These are phyloP conservation scores for Pseudogymnoascus sp. DNA, from an alignment of 2,329 filamentous ascomycete genomes.

Conservation along the genomic window DNA sequence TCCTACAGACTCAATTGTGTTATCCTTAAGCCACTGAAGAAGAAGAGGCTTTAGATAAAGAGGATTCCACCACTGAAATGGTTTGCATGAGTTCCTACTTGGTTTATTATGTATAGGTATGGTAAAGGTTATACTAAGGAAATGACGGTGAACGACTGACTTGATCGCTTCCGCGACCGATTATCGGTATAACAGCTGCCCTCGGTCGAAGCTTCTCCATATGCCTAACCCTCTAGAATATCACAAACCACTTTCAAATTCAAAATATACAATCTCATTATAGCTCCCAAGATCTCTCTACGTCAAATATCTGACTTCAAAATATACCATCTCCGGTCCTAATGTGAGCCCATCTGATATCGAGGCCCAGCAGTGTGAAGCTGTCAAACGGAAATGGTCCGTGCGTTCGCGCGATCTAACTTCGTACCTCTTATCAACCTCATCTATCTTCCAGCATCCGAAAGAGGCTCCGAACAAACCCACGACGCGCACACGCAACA, in stretches of 20 bases:
- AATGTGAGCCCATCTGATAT: neutral
- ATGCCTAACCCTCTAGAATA: neutral
- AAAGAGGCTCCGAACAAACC: neutral
- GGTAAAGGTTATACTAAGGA: neutral
- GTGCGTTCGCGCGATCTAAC: neutral
- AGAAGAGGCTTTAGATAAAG: neutral
- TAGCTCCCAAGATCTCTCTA: neutral
- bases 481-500: neutral
- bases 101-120: neutral
- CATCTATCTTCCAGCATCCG: neutral
- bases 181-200: neutral
- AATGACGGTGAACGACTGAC: neutral
- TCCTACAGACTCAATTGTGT: neutral
- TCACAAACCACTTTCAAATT: neutral
- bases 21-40: neutral
- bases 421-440: conserved; percentile 2
- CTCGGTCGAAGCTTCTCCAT: neutral
- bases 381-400: neutral
- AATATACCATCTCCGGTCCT: neutral
- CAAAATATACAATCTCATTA: neutral
- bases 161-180: neutral
- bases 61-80: neutral
- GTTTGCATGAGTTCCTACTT: neutral
- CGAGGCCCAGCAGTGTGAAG: neutral
- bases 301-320: neutral